These are phyloP conservation scores for Ampelocalamus luodianensis DNA, from an alignment of 176 grass and related monocot genomes.

Conservation along the genomic window DNA sequence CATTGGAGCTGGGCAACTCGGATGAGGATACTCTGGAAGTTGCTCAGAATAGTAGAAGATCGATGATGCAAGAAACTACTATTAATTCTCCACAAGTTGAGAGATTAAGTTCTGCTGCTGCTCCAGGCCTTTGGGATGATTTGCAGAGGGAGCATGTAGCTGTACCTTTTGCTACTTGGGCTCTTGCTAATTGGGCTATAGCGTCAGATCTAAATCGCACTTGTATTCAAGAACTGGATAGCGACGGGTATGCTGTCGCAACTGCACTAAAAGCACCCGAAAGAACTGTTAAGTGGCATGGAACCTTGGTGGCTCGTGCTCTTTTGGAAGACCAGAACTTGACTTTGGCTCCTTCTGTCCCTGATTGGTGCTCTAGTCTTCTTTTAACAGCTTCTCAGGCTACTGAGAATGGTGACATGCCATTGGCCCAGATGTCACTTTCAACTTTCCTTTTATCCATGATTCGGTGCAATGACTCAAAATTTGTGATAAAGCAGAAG, in stretches of 20 bases:
- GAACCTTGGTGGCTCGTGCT: constrained; percentile 74
- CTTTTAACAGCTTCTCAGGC: constrained; percentile 94
- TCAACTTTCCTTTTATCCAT: constrained; percentile 88
- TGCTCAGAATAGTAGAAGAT: constrained; percentile 22
- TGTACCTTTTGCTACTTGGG: constrained; percentile 98
- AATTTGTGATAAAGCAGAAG: constrained; percentile 79
- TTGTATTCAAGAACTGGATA: constrained; percentile 92
- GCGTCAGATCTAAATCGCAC: constrained; percentile 81
- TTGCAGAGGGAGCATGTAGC: constrained; percentile 97
- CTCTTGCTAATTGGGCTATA: constrained; percentile 94
- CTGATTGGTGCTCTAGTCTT: constrained; percentile 88
- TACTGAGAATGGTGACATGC: constrained; percentile 67
- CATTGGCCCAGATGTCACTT: constrained; percentile 79
- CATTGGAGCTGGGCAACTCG: constrained; percentile 48
- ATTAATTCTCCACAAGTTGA: constrained; percentile 41
- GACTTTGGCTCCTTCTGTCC: constrained; percentile 65
- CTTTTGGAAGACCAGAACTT: constrained; percentile 80
- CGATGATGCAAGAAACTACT: constrained; percentile 38
- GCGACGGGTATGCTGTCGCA: constrained; percentile 76
- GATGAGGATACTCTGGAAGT: constrained; percentile 36
- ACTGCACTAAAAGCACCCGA: constrained; percentile 82
- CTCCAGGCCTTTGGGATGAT: constrained; percentile 95
- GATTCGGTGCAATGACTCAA: constrained; percentile 76
- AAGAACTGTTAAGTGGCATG: constrained; percentile 98
- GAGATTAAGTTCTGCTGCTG: constrained; percentile 51